Evolutionary conservation across 2,329 filamentous ascomycete genomes (phyloP).

Genomic region (Dactylellina cionopaga): DNA sequence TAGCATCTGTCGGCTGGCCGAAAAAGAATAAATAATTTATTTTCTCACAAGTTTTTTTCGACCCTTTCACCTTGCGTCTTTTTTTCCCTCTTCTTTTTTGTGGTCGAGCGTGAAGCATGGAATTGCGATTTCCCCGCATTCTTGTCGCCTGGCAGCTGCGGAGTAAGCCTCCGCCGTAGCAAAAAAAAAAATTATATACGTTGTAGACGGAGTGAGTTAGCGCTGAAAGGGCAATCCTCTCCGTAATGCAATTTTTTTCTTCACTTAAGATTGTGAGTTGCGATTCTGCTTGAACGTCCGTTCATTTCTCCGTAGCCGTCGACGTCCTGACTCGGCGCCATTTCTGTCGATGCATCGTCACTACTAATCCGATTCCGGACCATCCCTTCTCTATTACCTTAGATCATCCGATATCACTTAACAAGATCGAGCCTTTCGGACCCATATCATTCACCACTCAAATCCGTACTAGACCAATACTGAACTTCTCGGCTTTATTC

Average conservation of each 20-base stretch:
- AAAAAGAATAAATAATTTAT: constrained; percentile 44
- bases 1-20: constrained; percentile 22
- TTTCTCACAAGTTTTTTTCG: constrained; percentile 28
- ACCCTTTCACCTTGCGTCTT: not conserved
- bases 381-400: no score
- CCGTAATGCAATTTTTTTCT: not conserved
- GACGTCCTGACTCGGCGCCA: not conserved
- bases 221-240: not conserved
- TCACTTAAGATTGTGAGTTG: constrained; percentile 6
- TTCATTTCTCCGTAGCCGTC: not conserved
- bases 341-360: no score
- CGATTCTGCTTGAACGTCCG: no score
- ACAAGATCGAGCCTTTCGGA: no score
- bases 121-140: constrained; percentile 44
- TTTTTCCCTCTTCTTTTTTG: constrained; percentile 11
- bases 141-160: constrained; percentile 12
- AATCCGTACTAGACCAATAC: no score
- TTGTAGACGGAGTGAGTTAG: not conserved
- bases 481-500: no score
- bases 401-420: no score
- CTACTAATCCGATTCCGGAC: no score
- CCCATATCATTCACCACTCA: no score
- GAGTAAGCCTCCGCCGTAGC: constrained; percentile 22
- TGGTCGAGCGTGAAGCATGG: constrained; percentile 36
- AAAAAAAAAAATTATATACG: not conserved